Evolutionary conservation across 768 basidiomycete species (phyloP).

Genomic region (Russula vinacea): DNA sequence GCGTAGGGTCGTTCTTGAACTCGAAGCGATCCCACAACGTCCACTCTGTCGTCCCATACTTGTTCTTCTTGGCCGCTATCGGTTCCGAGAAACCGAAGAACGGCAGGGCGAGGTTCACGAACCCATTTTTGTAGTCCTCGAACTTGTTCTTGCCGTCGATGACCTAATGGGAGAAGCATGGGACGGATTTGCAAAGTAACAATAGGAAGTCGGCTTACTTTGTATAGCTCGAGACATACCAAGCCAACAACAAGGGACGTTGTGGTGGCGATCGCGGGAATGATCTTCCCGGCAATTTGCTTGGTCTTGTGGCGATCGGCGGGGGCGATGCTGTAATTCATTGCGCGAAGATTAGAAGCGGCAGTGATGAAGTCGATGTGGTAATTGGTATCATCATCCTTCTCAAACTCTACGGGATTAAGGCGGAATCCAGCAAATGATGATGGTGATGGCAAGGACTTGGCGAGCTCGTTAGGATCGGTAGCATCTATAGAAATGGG

Average conservation of each 20-base stretch:
- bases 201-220: slow-evolving; percentile 48
- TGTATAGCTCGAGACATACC: slow-evolving; percentile 95
- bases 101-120: slow-evolving; percentile 94
- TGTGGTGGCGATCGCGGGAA: slow-evolving; percentile 98
- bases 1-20: slow-evolving; percentile 83
- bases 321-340: slow-evolving; percentile 85
- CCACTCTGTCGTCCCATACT: slow-evolving; percentile 89
- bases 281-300: slow-evolving; percentile 98
- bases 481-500: slow-evolving; percentile 16
- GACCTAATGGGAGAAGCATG: slow-evolving; percentile 48
- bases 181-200: neutral
- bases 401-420: slow-evolving; percentile 95
- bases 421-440: slow-evolving; percentile 95
- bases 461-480: slow-evolving; percentile 53
- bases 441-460: slow-evolving; percentile 81
- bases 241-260: slow-evolving; percentile 94
- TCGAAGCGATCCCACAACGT: slow-evolving; percentile 98
- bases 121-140: slow-evolving; percentile 97
- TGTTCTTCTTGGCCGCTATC: slow-evolving; percentile 81
- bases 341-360: slow-evolving; percentile 92
- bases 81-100: slow-evolving; percentile 99
- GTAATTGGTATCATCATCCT: slow-evolving; percentile 96
- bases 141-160: slow-evolving; percentile 93
- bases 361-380: slow-evolving; percentile 99
- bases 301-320: slow-evolving; percentile 93